Conservation (phyloP, 345 rosid species). For the Toxicodendron radicans region DNA sequence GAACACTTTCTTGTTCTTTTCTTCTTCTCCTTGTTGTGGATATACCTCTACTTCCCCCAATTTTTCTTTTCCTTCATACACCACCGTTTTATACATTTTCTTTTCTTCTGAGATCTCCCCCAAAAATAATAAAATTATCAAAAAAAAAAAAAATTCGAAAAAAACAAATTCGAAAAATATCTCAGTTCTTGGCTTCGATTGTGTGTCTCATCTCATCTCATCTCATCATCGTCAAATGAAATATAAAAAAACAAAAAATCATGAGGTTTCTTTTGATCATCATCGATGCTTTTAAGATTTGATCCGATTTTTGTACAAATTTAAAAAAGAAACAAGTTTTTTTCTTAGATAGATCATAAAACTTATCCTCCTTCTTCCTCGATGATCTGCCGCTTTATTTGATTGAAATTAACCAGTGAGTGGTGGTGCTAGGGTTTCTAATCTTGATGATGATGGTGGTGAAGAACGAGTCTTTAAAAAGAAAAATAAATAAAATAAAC, state of each 20-base stretch:
- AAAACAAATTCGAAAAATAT: slow-evolving; percentile 22
- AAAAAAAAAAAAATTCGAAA: slow-evolving; percentile 22
- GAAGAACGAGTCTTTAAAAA: slow-evolving; percentile 19
- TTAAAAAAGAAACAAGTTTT: slow-evolving; percentile 1
- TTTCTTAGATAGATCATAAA: slow-evolving; percentile 33
- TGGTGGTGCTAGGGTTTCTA: slow-evolving; percentile 21
- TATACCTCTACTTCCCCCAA: slow-evolving; percentile 83
- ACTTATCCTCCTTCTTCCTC: slow-evolving; percentile 9
- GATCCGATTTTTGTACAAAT: slow-evolving; percentile 36
- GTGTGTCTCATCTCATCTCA: slow-evolving; percentile 17
- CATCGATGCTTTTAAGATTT: slow-evolving; percentile 34
- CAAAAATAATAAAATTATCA: slow-evolving; percentile 7
- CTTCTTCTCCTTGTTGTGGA: slow-evolving; percentile 49
- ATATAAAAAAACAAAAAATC: neutral
- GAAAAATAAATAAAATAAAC: slow-evolving; percentile 36
- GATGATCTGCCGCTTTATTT: slow-evolving; percentile 22
- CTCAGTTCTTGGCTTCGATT: slow-evolving; percentile 25
- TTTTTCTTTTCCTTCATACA: slow-evolving; percentile 59
- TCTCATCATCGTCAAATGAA: slow-evolving; percentile 18
- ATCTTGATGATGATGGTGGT: slow-evolving; percentile 15
- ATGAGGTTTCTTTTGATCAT: slow-evolving; percentile 19
- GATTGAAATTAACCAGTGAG: slow-evolving; percentile 5
- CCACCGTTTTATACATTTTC: slow-evolving; percentile 68
- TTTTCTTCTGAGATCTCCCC: slow-evolving; percentile 16
- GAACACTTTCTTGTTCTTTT: slow-evolving; percentile 46